Evolutionary conservation across 495 filamentous ascomycete species (phyloP).

Genomic region (Aspergillus bridgeri): DNA sequence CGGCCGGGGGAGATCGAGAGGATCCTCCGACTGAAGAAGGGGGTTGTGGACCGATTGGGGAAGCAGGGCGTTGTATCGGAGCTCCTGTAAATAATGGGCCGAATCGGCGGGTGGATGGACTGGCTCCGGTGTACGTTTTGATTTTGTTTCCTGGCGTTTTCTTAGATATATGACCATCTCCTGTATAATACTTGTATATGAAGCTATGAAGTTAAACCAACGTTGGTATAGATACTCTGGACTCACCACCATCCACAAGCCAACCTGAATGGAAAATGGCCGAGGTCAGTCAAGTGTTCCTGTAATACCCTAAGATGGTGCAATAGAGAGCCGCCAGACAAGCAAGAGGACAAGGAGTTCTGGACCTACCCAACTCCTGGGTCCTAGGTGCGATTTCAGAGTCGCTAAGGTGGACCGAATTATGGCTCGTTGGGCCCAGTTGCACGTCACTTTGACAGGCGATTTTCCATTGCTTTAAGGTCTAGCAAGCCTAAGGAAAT

Average conservation of each 20-base stretch:
- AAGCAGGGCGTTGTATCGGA: conserved; percentile 43
- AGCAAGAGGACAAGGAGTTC: too few relatives aligned
- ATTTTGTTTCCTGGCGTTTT: neutral
- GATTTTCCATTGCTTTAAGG: neutral
- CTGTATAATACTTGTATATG: neutral
- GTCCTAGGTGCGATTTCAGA: neutral
- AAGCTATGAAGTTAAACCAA: neutral
- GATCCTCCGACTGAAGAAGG: conserved; percentile 53
- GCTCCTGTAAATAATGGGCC: conserved; percentile 1
- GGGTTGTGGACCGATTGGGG: conserved; percentile 55
- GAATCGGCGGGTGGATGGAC: neutral
- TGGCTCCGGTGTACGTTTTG: neutral
- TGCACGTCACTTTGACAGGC: neutral
- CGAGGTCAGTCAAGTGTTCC: neutral
- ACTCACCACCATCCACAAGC: neutral
- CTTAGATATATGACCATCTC: neutral
- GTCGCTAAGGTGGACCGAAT: neutral
- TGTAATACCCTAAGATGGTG: neutral
- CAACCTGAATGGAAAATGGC: too few relatives aligned
- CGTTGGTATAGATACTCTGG: neutral
- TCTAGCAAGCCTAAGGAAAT: neutral
- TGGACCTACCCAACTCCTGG: neutral
- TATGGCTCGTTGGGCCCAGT: neutral
- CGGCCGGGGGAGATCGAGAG: conserved; percentile 54
- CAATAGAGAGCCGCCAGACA: too few relatives aligned